A percentile compares a stretch with the other conserved stretches of the same genome.
Evolutionary conservation across 2,329 filamentous ascomycete species (phyloP).

Genomic region (Colletotrichum truncatum): DNA sequence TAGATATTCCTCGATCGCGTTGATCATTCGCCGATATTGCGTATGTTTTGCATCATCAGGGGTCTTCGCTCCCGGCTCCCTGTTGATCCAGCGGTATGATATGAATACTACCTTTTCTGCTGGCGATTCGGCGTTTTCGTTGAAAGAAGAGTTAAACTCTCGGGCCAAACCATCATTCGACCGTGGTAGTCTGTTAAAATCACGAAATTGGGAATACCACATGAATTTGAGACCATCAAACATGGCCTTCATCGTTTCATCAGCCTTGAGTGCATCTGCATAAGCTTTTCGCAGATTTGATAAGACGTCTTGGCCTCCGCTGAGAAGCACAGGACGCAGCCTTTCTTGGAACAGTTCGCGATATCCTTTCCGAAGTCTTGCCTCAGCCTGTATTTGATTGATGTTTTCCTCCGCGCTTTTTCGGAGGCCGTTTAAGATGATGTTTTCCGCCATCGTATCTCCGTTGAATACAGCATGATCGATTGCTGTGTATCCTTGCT

Average conservation of each 20-base stretch:
- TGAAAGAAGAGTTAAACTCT: too few relatives aligned
- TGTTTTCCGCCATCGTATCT: constrained; percentile 34
- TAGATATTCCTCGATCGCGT: constrained; percentile 39
- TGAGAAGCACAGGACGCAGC: constrained; percentile 44
- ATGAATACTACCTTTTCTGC: constrained; percentile 43
- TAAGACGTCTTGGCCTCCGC: constrained; percentile 29
- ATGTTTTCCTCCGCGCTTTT: constrained; percentile 16
- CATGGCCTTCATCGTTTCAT: constrained; percentile 33
- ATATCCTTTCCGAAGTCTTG: constrained; percentile 44
- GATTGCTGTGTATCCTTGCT: constrained; percentile 45
- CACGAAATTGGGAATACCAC: constrained; percentile 38
- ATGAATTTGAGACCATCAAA: constrained; percentile 42
- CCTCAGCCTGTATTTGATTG: constrained; percentile 31
- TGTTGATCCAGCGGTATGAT: constrained; percentile 45
- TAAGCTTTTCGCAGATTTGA: constrained; percentile 36
- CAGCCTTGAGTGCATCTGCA: constrained; percentile 32
- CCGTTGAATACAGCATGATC: constrained; percentile 47
- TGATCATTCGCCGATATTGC: constrained; percentile 42
- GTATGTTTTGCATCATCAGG: constrained; percentile 42
- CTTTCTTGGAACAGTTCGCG: constrained; percentile 46
- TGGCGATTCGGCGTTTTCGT: background rate
- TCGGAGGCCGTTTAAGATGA: constrained; percentile 39
- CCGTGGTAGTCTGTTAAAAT: constrained; percentile 36
- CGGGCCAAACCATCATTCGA: constrained; percentile 34
- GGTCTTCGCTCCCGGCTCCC: constrained; percentile 15